These are phyloP conservation scores for Xylaria sp. DNA, from an alignment of 2,329 filamentous ascomycete genomes.

Conservation along the genomic window DNA sequence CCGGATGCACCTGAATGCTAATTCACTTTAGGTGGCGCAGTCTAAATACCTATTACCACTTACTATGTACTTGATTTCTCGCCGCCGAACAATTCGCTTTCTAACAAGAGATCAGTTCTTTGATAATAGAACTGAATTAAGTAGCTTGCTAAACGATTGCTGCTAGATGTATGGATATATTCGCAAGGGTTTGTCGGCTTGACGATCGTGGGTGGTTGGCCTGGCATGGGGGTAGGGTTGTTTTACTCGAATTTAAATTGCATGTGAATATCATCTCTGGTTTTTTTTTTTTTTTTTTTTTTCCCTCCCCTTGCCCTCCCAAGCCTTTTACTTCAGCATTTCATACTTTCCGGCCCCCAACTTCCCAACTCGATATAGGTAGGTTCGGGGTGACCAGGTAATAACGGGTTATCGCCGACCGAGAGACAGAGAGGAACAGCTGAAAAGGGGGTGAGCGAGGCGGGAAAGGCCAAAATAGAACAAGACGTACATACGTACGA, in stretches of 20 bases:
- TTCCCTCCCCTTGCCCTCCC: background rate
- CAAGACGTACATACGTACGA: background rate
- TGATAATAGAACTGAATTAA: background rate
- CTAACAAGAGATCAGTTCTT: conserved; percentile 1
- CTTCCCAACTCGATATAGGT: conserved; percentile 29
- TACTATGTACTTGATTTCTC: too few relatives aligned
- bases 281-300: background rate
- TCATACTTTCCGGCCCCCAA: conserved; percentile 27
- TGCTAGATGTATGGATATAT: background rate
- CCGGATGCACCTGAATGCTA: background rate
- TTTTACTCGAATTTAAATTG: conserved; percentile 3
- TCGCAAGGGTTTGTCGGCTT: background rate
- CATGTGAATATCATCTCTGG: conserved; percentile 32
- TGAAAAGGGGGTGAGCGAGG: conserved; percentile 28
- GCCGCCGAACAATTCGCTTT: background rate
- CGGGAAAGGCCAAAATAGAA: conserved; percentile 1
- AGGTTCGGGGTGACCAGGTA: conserved; percentile 1
- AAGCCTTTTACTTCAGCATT: background rate
- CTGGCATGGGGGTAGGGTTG: background rate
- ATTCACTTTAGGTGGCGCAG: background rate
- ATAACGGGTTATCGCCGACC: conserved; percentile 14
- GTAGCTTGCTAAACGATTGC: background rate
- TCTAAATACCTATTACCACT: background rate
- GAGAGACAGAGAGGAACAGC: conserved; percentile 2
- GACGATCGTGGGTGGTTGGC: background rate